Conservation (phyloP, 116 monocot genomes). For the Cymodocea nodosa region DNA sequence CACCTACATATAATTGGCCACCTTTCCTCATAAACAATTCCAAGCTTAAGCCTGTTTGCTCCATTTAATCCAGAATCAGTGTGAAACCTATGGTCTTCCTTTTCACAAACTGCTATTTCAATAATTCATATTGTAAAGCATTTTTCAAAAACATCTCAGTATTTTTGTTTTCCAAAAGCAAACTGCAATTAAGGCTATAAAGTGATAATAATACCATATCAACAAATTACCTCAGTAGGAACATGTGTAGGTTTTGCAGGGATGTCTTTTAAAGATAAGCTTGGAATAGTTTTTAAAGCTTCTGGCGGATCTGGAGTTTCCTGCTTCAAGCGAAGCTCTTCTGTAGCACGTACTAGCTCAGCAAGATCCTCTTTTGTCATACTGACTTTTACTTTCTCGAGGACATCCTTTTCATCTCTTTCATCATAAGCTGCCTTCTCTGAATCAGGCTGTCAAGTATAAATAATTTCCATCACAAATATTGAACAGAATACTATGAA, state of each 20-base stretch:
- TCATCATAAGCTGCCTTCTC: constrained; percentile 86
- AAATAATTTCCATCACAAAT: neutral
- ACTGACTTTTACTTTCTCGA: constrained; percentile 67
- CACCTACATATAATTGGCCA: too few relatives aligned
- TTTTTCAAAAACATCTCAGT: too few relatives aligned
- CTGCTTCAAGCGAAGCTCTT: constrained; percentile 86
- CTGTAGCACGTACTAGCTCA: constrained; percentile 73
- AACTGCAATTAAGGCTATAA: too few relatives aligned
- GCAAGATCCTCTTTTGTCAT: constrained; percentile 98
- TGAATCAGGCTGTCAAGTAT: constrained; percentile 78
- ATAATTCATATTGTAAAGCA: too few relatives aligned
- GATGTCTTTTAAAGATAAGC: constrained; percentile 85
- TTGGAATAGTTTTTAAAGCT: constrained; percentile 86
- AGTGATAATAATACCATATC: too few relatives aligned
- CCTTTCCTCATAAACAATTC: too few relatives aligned
- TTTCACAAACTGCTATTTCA: too few relatives aligned
- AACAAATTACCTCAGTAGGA: constrained; percentile 56
- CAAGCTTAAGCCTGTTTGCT: too few relatives aligned
- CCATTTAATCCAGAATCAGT: too few relatives aligned
- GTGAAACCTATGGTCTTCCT: too few relatives aligned
- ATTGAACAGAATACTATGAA: neutral
- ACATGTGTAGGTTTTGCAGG: constrained; percentile 75
- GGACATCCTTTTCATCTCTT: constrained; percentile 61
- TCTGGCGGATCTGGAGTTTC: constrained; percentile 99
- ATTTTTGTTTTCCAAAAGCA: too few relatives aligned